Conservation (phyloP, 2,329 filamentous ascomycete species). For the Magnaporthiopsis incrustans region DNA sequence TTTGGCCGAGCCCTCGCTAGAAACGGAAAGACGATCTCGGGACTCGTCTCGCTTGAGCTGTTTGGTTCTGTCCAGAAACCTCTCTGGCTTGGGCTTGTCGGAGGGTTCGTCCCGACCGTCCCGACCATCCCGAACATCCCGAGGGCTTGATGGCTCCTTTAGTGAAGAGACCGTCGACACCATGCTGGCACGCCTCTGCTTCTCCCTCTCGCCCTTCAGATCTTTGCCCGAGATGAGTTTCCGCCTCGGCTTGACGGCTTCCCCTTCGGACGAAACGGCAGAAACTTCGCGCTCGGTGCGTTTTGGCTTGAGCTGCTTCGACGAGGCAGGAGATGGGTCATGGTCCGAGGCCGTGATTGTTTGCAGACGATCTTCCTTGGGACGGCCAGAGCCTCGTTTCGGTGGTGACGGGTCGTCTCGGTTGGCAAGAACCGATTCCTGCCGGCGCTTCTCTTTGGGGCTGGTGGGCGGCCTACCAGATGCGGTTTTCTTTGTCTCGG, state of each 20-base stretch:
- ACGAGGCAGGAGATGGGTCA: constrained; percentile 40
- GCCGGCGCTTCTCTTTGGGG: constrained; percentile 41
- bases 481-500: constrained; percentile 36
- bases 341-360: constrained; percentile 42
- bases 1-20: constrained; percentile 46
- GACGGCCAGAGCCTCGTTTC: constrained; percentile 44
- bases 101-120: constrained; percentile 42
- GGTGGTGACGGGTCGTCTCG: constrained; percentile 38
- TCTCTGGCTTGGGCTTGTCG: constrained; percentile 46
- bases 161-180: constrained; percentile 45
- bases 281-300: constrained; percentile 46
- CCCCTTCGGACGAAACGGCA: constrained; percentile 46
- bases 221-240: constrained; percentile 59
- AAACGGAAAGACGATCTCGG: constrained; percentile 42
- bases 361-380: constrained; percentile 45
- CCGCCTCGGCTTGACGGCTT: constrained; percentile 49
- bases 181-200: constrained; percentile 50
- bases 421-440: constrained; percentile 32
- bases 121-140: constrained; percentile 38
- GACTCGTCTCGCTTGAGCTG: constrained; percentile 55
- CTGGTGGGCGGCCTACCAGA: constrained; percentile 29
- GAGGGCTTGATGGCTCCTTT: constrained; percentile 45
- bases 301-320: constrained; percentile 44
- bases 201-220: constrained; percentile 50
- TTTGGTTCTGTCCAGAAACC: constrained; percentile 52